A percentile compares a stretch with the other conserved stretches of the same genome.
phyloP scores from a whole-genome alignment of 306 rosid species.

The Dryas alaskensis region DNA sequence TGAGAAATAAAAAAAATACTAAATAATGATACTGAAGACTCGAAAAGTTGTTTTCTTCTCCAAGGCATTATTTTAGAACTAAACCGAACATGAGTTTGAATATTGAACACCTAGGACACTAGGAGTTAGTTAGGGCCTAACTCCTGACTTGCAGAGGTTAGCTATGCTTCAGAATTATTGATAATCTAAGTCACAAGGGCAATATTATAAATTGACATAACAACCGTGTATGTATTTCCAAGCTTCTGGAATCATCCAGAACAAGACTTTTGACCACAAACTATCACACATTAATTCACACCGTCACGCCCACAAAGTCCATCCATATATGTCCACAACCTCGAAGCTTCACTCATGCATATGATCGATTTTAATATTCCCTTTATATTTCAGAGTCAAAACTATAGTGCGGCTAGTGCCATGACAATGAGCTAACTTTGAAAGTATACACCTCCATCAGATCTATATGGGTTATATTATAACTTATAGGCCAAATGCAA shows the following conservation, averaged over 20 bases:
- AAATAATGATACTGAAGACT: too few relatives aligned
- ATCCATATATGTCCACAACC: not conserved
- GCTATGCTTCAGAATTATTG: too few relatives aligned
- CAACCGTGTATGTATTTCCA: not conserved
- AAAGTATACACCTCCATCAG: not conserved
- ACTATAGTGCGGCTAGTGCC: not conserved
- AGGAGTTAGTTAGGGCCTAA: too few relatives aligned
- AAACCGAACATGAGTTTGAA: too few relatives aligned
- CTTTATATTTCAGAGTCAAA: not conserved
- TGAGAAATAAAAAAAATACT: too few relatives aligned
- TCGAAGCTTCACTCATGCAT: not conserved
- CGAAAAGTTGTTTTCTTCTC: too few relatives aligned
- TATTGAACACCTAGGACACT: too few relatives aligned
- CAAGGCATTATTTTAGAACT: too few relatives aligned
- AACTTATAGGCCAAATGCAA: too few relatives aligned
- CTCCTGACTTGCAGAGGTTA: too few relatives aligned
- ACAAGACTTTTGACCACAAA: conserved; percentile 1
- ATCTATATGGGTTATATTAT: too few relatives aligned
- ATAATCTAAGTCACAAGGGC: not conserved
- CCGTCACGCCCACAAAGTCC: not conserved
- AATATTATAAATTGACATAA: not conserved
- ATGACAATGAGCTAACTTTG: not conserved
- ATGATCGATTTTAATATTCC: not conserved
- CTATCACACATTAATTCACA: not conserved
- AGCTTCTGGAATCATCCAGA: conserved; percentile 8